These are phyloP conservation scores for Penicillium sp. DNA, from an alignment of 2,329 filamentous ascomycete species.

Conservation along the genomic window DNA sequence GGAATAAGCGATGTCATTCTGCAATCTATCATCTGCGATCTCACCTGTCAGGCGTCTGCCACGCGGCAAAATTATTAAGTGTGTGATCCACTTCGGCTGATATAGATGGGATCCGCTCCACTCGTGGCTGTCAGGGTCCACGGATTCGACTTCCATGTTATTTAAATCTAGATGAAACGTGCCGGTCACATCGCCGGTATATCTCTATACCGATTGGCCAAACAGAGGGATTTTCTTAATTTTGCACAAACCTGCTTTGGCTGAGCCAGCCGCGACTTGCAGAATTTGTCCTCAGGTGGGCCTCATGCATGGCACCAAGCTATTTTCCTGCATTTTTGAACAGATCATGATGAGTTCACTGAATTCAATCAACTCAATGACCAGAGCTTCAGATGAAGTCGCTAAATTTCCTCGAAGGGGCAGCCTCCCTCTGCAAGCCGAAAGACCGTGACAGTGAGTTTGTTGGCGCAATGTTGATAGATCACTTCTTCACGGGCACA, in stretches of 20 bases:
- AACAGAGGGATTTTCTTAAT: not conserved
- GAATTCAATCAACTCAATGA: too few relatives aligned
- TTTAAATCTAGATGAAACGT: not conserved
- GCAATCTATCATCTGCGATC: not conserved
- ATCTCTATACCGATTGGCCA: too few relatives aligned
- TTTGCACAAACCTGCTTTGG: not conserved
- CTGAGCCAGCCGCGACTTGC: not conserved
- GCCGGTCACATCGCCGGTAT: not conserved
- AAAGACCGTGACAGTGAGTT: not conserved
- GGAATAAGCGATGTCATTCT: not conserved
- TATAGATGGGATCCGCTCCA: conserved; percentile 5
- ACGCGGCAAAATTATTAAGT: not conserved
- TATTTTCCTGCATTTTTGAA: too few relatives aligned
- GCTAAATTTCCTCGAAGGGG: too few relatives aligned
- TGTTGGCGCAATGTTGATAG: not conserved
- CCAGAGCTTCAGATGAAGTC: too few relatives aligned
- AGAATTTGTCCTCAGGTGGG: not conserved
- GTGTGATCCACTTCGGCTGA: not conserved
- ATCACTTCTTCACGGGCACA: not conserved
- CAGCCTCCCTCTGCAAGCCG: not conserved
- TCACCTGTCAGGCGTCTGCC: not conserved
- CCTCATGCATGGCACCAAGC: not conserved
- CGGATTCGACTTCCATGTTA: not conserved
- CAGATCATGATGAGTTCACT: too few relatives aligned
- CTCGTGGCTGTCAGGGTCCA: not conserved